Percentiles rank a stretch among this genome's conserved stretches.
phyloP scores from a whole-genome alignment of 495 filamentous ascomycete species.

The Neurospora tetrasperma region DNA sequence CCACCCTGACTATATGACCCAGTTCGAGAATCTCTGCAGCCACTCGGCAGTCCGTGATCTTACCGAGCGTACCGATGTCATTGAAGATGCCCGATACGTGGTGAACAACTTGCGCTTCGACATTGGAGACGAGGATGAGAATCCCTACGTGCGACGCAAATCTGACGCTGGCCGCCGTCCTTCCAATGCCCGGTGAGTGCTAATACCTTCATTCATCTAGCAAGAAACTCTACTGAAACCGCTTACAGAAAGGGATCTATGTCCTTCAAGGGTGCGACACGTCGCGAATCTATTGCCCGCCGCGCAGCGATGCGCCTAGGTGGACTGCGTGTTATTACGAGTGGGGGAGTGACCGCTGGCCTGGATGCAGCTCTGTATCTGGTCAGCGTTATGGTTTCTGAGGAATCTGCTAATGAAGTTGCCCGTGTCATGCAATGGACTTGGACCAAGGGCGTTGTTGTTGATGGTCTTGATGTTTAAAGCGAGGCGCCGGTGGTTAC shows the following conservation, averaged over 20 bases:
- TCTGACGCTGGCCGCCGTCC: constrained; percentile 47
- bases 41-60: constrained; percentile 47
- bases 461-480: constrained; percentile 65
- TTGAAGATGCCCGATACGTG: constrained; percentile 65
- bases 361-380: constrained; percentile 72
- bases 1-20: constrained; percentile 50
- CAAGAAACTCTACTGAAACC: not conserved
- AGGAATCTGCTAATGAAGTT: constrained; percentile 58
- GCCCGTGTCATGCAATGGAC: constrained; percentile 57
- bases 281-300: constrained; percentile 58
- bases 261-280: constrained; percentile 53
- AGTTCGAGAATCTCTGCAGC: constrained; percentile 58
- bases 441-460: constrained; percentile 60
- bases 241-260: constrained; percentile 52
- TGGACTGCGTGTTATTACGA: constrained; percentile 65
- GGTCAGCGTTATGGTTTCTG: constrained; percentile 58
- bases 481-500: constrained; percentile 2
- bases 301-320: constrained; percentile 55
- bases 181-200: constrained; percentile 47
- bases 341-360: constrained; percentile 64
- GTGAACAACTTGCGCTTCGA: constrained; percentile 75
- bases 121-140: constrained; percentile 61
- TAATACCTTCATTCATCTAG: not conserved
- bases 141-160: constrained; percentile 63
- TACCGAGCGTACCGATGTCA: constrained; percentile 57